These are phyloP conservation scores for Striga asiatica DNA, from an alignment of 257 asterid genomes.

Conservation along the genomic window DNA sequence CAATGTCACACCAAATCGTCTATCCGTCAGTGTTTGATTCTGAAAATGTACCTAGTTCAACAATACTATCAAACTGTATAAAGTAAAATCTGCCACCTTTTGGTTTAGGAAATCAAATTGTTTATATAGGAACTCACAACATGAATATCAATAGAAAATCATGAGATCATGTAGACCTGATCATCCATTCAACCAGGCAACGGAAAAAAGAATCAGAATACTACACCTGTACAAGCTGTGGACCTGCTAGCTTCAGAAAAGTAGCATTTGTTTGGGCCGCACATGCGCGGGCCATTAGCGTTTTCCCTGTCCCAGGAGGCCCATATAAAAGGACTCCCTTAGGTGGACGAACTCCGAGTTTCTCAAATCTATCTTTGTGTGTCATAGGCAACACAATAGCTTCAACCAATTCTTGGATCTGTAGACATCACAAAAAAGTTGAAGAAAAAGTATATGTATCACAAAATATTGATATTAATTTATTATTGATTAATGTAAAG, in stretches of 20 bases:
- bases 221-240: conserved; percentile 86
- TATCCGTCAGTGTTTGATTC: too few species aligned
- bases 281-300: conserved; percentile 92
- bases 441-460: not conserved
- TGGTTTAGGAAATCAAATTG: not conserved
- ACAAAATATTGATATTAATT: not conserved
- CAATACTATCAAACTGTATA: not conserved
- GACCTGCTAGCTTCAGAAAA: conserved; percentile 86
- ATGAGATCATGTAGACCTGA: not conserved
- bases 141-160: not conserved
- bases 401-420: conserved; percentile 80
- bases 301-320: conserved; percentile 86
- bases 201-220: conserved; percentile 7
- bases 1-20: too few species aligned
- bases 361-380: conserved; percentile 65
- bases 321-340: conserved; percentile 77
- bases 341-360: conserved; percentile 69
- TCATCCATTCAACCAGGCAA: conserved; percentile 5
- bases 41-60: not conserved
- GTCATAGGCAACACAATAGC: conserved; percentile 86
- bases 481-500: not conserved
- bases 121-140: not conserved
- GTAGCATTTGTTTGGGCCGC: conserved; percentile 98
- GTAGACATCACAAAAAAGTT: not conserved
- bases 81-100: not conserved